Conservation (phyloP, 2,329 filamentous ascomycete species). For the Penicillium sp. region DNA sequence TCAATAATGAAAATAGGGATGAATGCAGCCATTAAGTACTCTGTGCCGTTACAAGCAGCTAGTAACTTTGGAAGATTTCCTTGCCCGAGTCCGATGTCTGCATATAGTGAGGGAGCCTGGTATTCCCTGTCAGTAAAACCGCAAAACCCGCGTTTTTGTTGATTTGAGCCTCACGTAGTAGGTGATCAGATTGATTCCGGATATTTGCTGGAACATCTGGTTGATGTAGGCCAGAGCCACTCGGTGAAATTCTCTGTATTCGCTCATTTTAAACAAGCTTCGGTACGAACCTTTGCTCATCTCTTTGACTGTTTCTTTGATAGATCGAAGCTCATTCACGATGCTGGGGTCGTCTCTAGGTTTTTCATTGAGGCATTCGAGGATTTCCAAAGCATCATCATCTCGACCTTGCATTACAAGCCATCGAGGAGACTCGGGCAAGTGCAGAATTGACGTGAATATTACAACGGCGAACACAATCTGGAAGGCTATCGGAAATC, state of each 20-base stretch:
- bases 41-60: conserved; percentile 53
- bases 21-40: conserved; percentile 52
- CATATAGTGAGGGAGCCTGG: conserved; percentile 23
- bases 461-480: conserved; percentile 56
- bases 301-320: conserved; percentile 53
- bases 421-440: conserved; percentile 60
- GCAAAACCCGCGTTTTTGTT: accelerated
- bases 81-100: conserved; percentile 20
- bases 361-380: conserved; percentile 49
- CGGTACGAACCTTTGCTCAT: conserved; percentile 50
- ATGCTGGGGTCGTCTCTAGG: conserved; percentile 44
- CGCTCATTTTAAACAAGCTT: conserved; percentile 59
- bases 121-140: background rate
- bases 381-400: conserved; percentile 51
- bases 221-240: conserved; percentile 56
- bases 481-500: conserved; percentile 59
- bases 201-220: conserved; percentile 54
- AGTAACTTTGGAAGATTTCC: conserved; percentile 34
- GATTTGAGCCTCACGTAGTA: conserved; percentile 33
- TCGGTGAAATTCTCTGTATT: conserved; percentile 57
- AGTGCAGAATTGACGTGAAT: conserved; percentile 44
- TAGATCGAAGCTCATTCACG: conserved; percentile 47
- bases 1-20: conserved; percentile 52
- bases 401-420: conserved; percentile 57
- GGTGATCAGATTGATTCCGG: conserved; percentile 43